Evolutionary conservation across 208 protist species (phyloP).

Genomic region (Crithidia mellificae): DNA sequence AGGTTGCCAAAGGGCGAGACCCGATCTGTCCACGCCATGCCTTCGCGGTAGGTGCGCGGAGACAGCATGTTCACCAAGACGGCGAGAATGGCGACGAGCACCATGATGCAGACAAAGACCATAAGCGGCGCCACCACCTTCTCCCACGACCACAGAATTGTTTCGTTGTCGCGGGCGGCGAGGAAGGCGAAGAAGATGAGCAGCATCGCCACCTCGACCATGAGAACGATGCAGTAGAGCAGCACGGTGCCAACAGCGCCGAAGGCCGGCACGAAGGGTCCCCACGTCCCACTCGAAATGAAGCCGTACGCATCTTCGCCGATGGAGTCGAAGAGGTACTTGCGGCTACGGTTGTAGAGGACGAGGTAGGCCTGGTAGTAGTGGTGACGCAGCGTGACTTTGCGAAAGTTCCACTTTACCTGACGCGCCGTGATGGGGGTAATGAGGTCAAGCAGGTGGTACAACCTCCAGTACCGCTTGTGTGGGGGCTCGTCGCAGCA

Average conservation of each 20-base stretch:
- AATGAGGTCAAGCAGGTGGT: constrained; percentile 81
- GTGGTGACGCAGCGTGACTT: constrained; percentile 85
- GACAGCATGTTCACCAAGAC: constrained; percentile 58
- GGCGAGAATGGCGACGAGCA: constrained; percentile 51
- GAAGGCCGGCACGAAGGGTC: constrained; percentile 67
- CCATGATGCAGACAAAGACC: constrained; percentile 46
- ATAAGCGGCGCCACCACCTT: constrained; percentile 58
- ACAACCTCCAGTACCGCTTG: constrained; percentile 79
- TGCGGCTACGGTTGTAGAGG: constrained; percentile 74
- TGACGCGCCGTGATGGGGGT: constrained; percentile 69
- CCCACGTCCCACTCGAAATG: constrained; percentile 85
- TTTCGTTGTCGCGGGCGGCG: constrained; percentile 44
- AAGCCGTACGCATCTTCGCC: constrained; percentile 86
- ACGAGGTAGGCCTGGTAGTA: constrained; percentile 88
- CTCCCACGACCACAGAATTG: constrained; percentile 49
- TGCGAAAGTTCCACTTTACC: constrained; percentile 86
- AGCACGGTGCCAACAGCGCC: constrained; percentile 53
- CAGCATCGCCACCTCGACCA: constrained; percentile 56
- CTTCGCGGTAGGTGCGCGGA: constrained; percentile 53
- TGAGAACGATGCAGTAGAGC: constrained; percentile 65
- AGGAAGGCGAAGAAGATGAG: constrained; percentile 76
- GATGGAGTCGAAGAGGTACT: constrained; percentile 79
- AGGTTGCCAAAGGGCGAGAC: constrained; percentile 81
- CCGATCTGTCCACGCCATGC: constrained; percentile 59
- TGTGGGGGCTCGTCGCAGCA: constrained; percentile 40